Evolutionary conservation across 208 protist genomes (phyloP), one percentile per base, ranked within the genome.

Genomic region (Strigomonas oncopelti): DNA sequence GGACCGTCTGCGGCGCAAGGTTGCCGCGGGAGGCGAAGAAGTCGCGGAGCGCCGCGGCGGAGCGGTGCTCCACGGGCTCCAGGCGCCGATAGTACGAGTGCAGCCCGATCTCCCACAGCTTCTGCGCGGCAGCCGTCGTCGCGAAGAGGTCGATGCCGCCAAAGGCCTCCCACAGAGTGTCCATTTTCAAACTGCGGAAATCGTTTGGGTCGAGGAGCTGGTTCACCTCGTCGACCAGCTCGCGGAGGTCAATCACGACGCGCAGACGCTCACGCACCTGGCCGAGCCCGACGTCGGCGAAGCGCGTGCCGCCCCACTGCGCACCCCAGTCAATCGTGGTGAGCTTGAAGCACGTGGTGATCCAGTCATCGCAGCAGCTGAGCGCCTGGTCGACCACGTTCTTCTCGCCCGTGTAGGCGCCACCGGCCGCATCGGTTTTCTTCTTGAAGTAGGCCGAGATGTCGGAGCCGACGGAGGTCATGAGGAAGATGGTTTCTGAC

Each of bases 241-340:
- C 83, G 31, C 90, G 83, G 24, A 93, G 76, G 36, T 72, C 48
- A 18, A 84, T 65, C 32, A 84, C 64, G 20, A 81, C 81, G 32
- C 65, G 70, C 28, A 97, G 77, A 8, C 90, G 66, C n/a, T 81
- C 66, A 27, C 74, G 69, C 59, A 95, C 76, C 28, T 69, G 69
- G 7, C 54, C 28, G 2, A 97, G 74, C 25, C 76, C 76, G 11
- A 64, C 42, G 62, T 97, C 92, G 65, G 74, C 76, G 72, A 84
- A 94, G 28, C 69, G 65, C 45, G 63, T 71, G 0, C 45, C 38
- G 45, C 75, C 65, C 88, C 88, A 94, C 29, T 76, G 56, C 0
- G 80, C 32, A 24, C 78, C 84, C 86, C 88, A 97, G 67, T 94
- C 88, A 70, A 96, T 87, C 8, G 87, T 93, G 28, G 85, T 92